Conservation (phyloP, 495 filamentous ascomycete species). For the Trichoderma virens region DNA sequence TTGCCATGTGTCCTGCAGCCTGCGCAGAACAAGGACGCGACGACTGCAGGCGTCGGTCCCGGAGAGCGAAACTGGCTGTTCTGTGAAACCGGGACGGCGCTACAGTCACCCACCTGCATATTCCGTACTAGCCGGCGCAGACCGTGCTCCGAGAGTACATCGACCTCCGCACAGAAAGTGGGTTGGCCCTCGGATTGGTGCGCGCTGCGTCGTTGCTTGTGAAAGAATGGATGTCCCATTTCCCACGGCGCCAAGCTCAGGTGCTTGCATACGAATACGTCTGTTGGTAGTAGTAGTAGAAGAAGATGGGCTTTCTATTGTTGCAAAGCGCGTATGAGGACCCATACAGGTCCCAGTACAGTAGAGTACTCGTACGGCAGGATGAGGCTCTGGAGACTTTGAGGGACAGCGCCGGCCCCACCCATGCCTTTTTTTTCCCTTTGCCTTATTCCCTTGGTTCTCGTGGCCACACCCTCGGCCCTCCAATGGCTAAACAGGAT, state of each 20-base stretch:
- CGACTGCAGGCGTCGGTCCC: neutral
- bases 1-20: too few relatives aligned
- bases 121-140: slow-evolving; percentile 8
- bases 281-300: too few relatives aligned
- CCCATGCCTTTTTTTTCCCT: too few relatives aligned
- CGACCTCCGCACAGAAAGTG: neutral
- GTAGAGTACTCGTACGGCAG: too few relatives aligned
- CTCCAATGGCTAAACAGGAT: too few relatives aligned
- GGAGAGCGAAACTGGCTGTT: neutral
- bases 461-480: too few relatives aligned
- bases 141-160: neutral
- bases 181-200: neutral
- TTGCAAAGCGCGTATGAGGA: too few relatives aligned
- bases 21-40: neutral
- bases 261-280: neutral
- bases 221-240: too few relatives aligned
- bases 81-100: neutral
- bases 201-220: neutral
- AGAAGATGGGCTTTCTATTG: too few relatives aligned
- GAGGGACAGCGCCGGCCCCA: too few relatives aligned
- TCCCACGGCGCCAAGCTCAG: neutral
- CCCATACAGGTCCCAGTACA: too few relatives aligned
- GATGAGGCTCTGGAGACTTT: too few relatives aligned
- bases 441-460: neutral
- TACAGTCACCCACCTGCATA: slow-evolving; percentile 7